These are phyloP conservation scores for Moniliophthora roreri DNA, from an alignment of 1,284 basidiomycete genomes.

Conservation along the genomic window DNA sequence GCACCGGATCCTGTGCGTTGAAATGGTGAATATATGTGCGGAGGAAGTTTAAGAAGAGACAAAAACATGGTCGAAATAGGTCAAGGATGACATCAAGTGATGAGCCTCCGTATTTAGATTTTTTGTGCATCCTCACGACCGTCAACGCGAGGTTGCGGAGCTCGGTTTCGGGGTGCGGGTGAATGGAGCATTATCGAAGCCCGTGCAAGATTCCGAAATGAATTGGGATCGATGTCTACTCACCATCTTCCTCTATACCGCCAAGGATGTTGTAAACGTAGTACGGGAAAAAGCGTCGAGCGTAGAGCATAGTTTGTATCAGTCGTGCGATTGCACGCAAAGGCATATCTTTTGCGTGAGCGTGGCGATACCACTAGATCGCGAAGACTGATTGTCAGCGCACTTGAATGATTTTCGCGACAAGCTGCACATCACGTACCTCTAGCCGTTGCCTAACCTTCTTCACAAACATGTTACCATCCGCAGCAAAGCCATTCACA, in stretches of 20 bases:
- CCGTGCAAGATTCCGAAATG: neutral
- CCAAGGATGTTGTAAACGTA: constrained; percentile 95
- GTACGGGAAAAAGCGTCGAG: constrained; percentile 93
- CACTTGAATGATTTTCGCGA: neutral
- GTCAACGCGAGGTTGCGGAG: neutral
- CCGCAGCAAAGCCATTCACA: constrained; percentile 93
- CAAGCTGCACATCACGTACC: constrained; percentile 43
- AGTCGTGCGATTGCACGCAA: constrained; percentile 89
- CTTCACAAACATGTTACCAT: constrained; percentile 96
- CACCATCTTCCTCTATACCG: constrained; percentile 93
- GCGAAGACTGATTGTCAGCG: constrained; percentile 12
- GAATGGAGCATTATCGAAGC: neutral
- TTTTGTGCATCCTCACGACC: neutral
- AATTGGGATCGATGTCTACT: constrained; percentile 29
- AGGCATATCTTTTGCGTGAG: constrained; percentile 92
- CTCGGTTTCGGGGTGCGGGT: neutral
- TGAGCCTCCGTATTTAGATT: neutral
- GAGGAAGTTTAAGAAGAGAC: constrained; percentile 4
- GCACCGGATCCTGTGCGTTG: constrained; percentile 75
- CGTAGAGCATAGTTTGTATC: constrained; percentile 96
- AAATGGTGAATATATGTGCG: constrained; percentile 9
- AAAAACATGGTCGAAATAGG: neutral
- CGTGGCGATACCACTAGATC: constrained; percentile 88
- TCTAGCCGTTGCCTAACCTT: constrained; percentile 91
- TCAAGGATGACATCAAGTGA: neutral